Base-by-base conservation (phyloP, 1,139 yeast genomes). In the Geotrichum reessii region DNA sequence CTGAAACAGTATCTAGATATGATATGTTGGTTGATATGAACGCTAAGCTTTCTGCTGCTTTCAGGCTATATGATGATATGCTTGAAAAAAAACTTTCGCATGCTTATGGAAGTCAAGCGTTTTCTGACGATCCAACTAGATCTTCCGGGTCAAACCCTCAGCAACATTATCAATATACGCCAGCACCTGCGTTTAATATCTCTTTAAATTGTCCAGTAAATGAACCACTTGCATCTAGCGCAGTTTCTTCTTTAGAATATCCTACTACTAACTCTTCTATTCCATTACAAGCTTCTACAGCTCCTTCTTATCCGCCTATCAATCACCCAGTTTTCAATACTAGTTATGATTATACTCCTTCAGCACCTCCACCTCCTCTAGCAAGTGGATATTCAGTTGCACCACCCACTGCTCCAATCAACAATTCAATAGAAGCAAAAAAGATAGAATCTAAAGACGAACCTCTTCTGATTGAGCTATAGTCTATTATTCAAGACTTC, bases 21-120 rank as follows among this genome's bases (percentile, higher is more conserved):
- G 95, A 89, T 60, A 73, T 75, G 25, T 81, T 87, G 61, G 82
- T 88, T 63, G 93, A 88, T 60, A 78, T 90, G 81, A 91, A 89
- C 71, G 84, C 88, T 52, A 90, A 93, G 68, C 80, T 93, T 57
- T 84, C 88, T 55, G 86, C 95, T 2, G 87, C 91, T 37, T 82
- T 86, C 66, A 79, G 87, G 62, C 78, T 87, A 53, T 93, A 93
- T 68, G 97, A 93, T 70, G 82, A 82, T 62, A 79, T 87, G 58
- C 76, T 92, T 62, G 97, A 93, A 64, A 80, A 82, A 46, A 80
- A 91, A 69, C 76, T 86, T 57, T 73, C 76, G 40, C 74, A 74
- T 63, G 81, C 82, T 1, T 81, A 81, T 66, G 76, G 77, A 31
- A 31, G 31, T n/a, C 57, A 53, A 31, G 33, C 56, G 12, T 42